Evolutionary conservation across 768 basidiomycete genomes (phyloP).

Genomic region (Chlorophyllum brunneum): DNA sequence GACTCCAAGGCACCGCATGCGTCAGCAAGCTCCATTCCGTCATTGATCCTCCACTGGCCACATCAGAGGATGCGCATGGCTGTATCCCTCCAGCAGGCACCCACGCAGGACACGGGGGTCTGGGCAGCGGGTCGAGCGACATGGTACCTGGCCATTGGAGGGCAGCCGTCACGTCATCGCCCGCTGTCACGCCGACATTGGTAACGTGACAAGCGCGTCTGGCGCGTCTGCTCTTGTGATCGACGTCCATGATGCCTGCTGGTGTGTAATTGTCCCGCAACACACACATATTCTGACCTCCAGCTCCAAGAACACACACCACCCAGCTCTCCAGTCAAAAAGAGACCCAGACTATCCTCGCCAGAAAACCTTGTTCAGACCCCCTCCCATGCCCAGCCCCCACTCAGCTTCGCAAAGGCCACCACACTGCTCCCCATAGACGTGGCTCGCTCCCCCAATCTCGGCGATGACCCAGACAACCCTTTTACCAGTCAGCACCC

Average conservation of each 20-base stretch:
- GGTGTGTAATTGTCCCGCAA: background rate
- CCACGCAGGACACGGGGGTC: too few relatives aligned
- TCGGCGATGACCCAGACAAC: slow-evolving; percentile 37
- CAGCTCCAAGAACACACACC: slow-evolving; percentile 1
- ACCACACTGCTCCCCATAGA: background rate
- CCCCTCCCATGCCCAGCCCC: background rate
- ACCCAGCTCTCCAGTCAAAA: slow-evolving; percentile 8
- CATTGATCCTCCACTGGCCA: background rate
- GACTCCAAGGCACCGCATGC: background rate
- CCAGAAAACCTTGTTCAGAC: background rate
- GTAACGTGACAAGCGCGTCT: slow-evolving; percentile 15
- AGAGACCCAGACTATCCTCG: slow-evolving; percentile 9
- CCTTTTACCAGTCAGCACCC: slow-evolving; percentile 27
- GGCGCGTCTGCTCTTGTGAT: background rate
- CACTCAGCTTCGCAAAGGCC: slow-evolving; percentile 4
- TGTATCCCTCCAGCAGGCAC: too few relatives aligned
- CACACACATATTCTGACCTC: background rate
- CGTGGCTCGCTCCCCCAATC: slow-evolving; percentile 5
- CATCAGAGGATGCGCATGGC: too few relatives aligned
- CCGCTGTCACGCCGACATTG: background rate
- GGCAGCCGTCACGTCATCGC: background rate
- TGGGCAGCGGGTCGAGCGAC: too few relatives aligned
- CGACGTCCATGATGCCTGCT: background rate
- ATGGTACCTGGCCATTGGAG: too few relatives aligned
- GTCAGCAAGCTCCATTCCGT: background rate